These are phyloP conservation scores for Epichloe brachyelytri DNA, from an alignment of 2,329 filamentous ascomycete genomes.

Conservation along the genomic window DNA sequence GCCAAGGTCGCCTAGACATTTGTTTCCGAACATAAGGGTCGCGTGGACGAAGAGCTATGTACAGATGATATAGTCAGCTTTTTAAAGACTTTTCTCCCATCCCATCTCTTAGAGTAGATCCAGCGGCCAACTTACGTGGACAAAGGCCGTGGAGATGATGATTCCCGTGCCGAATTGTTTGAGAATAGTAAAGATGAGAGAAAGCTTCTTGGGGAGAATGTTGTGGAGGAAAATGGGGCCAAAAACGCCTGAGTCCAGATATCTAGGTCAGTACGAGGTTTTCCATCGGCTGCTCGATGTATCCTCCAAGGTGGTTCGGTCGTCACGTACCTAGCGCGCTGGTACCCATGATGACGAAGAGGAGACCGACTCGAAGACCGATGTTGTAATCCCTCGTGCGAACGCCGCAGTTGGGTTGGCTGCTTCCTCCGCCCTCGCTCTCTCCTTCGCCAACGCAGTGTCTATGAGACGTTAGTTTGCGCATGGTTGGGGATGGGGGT, in stretches of 20 bases:
- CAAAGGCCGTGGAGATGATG: constrained; percentile 57
- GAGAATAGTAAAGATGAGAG: constrained; percentile 44
- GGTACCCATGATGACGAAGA: constrained; percentile 59
- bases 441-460: constrained; percentile 44
- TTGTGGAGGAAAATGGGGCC: constrained; percentile 50
- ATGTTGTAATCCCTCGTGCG: constrained; percentile 49
- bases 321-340: constrained; percentile 44
- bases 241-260: constrained; percentile 38
- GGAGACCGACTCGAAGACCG: constrained; percentile 52
- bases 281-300: background rate
- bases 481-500: background rate
- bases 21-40: constrained; percentile 56
- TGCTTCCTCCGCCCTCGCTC: constrained; percentile 18
- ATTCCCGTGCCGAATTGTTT: constrained; percentile 66
- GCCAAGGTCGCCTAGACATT: constrained; percentile 50
- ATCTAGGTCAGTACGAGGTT: too few species aligned
- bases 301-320: background rate
- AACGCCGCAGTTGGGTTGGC: constrained; percentile 28
- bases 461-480: constrained; percentile 15
- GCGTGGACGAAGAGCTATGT: constrained; percentile 60
- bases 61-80: background rate
- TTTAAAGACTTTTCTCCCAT: background rate
- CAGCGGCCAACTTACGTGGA: constrained; percentile 40
- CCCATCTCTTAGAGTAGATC: background rate
- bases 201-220: constrained; percentile 37